Evolutionary conservation across 2,329 filamentous ascomycete genomes (phyloP).

Genomic region (Nannizzia gypsea): DNA sequence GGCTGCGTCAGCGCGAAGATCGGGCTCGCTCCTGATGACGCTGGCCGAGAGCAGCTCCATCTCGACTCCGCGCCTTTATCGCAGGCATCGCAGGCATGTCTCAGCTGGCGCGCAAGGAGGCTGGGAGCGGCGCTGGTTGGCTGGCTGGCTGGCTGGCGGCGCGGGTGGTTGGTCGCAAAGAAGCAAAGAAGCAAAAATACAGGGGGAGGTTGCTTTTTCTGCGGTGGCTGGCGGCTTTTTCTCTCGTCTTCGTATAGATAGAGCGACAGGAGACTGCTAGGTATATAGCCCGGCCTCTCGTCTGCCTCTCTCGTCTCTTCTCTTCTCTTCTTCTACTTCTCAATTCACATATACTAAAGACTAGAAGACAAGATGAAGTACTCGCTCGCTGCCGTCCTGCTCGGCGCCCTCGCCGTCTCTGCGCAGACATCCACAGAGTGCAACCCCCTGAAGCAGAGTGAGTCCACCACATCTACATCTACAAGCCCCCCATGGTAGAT

Average conservation of each 20-base stretch:
- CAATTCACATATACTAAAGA: neutral
- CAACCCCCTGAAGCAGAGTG: constrained; percentile 32
- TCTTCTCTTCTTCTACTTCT: neutral
- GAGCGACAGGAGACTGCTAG: too few species aligned
- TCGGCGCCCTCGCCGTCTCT: constrained; percentile 20
- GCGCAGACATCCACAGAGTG: constrained; percentile 37
- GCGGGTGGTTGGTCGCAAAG: too few species aligned
- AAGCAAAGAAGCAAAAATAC: too few species aligned
- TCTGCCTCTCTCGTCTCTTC: neutral
- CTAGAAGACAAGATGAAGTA: constrained; percentile 23
- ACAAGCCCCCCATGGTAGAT: neutral
- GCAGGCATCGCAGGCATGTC: neutral
- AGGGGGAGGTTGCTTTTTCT: constrained; percentile 3
- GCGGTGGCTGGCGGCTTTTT: neutral
- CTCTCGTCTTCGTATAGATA: too few species aligned
- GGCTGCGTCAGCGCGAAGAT: neutral
- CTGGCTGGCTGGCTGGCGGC: neutral
- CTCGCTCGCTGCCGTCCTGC: constrained; percentile 18
- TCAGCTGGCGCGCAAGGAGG: neutral
- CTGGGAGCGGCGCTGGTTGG: neutral
- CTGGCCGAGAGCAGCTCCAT: neutral
- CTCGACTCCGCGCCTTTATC: neutral
- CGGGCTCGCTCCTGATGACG: neutral
- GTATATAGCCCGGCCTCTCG: too few species aligned
- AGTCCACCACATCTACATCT: too few species aligned